Evolutionary conservation across 257 asterid species (phyloP), one percentile per base, ranked within the genome.

Genomic region (Thymus mandschuricus): DNA sequence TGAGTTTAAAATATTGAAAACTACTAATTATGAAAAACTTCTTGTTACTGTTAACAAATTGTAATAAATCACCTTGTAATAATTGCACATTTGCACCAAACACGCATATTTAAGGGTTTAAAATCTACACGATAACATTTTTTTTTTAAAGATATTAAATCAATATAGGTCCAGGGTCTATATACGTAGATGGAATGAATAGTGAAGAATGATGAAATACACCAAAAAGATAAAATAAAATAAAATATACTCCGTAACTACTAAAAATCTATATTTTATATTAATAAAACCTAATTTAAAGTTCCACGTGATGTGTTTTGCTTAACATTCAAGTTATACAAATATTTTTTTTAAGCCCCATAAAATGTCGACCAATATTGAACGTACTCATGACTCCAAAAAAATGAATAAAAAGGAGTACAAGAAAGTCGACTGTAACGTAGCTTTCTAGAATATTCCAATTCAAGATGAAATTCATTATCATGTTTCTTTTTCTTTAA

Each of bases 281-380:
- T 64, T 58, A 11, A 33, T 12, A 11, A 5, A 11, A 44, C 1
- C 2, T 28, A 29, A 45, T 43, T 44, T 27, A 44, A 10, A 45
- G 12, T 29, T 64, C 54, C 38, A 63, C 55, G 38, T 13, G 55
- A 58, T 31, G 43, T 10, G 63, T 31, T 63, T 43, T 44, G 55
- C 68, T 44, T 62, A 41, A 62, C 68, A 62, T 43, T 62, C 68
- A 62, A 44, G 55, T 28, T 44, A 63, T 13, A 10, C 28, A 10
- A 63, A 43, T 10, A 27, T 27, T 2, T 8, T 43, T 21, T 21
- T 1, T 2, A 28, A 63, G 55, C 52, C 28, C 52, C 28, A 63
- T 43, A 10, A 63, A 44, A 44, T 41, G 54, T 21, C 12, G 15
- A 10, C 44, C 1, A n/a, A 7, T 13, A 34, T 28, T 56, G 13